Evolutionary conservation across 1,284 basidiomycete species (phyloP), one percentile per base, ranked within the genome.

Genomic region (Pyrrhoderma noxium): DNA sequence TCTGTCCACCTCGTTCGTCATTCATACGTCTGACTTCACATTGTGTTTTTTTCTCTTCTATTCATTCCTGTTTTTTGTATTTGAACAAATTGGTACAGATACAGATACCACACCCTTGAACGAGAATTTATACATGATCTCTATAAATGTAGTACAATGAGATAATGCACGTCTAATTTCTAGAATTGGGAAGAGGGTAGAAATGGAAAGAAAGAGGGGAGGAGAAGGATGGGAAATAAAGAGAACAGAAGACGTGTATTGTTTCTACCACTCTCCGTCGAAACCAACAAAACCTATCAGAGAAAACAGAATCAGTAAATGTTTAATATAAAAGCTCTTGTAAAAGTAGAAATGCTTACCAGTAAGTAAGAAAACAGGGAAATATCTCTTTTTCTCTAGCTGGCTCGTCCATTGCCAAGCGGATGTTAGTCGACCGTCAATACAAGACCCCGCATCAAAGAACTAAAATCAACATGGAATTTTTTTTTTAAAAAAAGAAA

Each of bases 351-450:
- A 40, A 45, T 49, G 64, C 80, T 59, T 57, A 86, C 85, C 86
- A 39, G 79, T 78, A 49, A 90, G 67, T 57, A 90, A 68, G 64
- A 90, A 90, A 21, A 89, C 67, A 3, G 76, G 82, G 70, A 89
- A 89, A 62, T 80, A 90, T 49, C 80, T 71, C 68, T 90, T 90
- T 71, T 88, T 90, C 70, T 90, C 87, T 57, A 90, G 65, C 44
- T 71, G 72, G 45, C 80, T 79, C 66, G 88, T 90, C 87, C 87
- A 90, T 62, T 90, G 88, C 87, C 87, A 90, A 2, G 87, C 87
- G 62, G 84, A 87, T 35, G 87, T 89, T 60, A 89, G 64, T 14
- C 86, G 70, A 14, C 77, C 78, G 49, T 80, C 79, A 53, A 80
- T 79, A 60, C 79, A 75, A 16, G 68, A 69, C 4, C 71, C 71